Base-by-base conservation (phyloP, 345 rosid genomes). In the Brassica nigra region DNA sequence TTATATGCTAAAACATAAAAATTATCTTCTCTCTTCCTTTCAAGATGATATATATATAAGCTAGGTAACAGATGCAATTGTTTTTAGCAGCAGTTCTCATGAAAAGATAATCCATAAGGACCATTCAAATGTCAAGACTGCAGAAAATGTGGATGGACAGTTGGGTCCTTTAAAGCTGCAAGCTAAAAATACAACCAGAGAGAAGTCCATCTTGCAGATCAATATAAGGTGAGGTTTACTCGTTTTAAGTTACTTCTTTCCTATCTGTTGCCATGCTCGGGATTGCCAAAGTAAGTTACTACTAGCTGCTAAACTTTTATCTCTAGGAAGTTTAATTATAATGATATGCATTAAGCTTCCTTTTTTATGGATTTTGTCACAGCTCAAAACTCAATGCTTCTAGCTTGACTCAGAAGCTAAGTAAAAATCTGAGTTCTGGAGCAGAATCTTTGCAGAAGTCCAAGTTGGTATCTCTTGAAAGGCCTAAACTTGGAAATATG, bases 401-500 rank as follows among this genome's bases (percentile, higher is more conserved):
- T 31, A 79, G 79, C 80, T 78, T 59, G 69, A 66, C 64, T 78
- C 88, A 84, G 78, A 85, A 83, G 78, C 73, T 80, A 77, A 83
- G 79, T 66, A 81, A 70, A 67, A 52, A 75, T 77, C 67, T 63
- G 76, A 69, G 62, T 88, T 83, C 83, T 20, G 83, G 81, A 77
- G 42, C 54, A 39, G 86, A 82, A 81, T 73, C 85, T 59, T 49
- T 69, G 67, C 75, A 27, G 69, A 88, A 80, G 71, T 64, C 82
- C 58, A 86, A 59, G 85, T 23, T 70, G 8, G 31, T n/a, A 62
- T 67, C 87, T 78, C 62, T 80, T 57, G 88, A 87, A 77, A 86
- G 79, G 65, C 79, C 78, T 73, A 85, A 84, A 80, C 72, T 76
- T 85, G 86, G n/a, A 44, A 89, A 83, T 86, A 79, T 67, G 61